These are phyloP conservation scores for Medicago lupulina DNA, from an alignment of 306 rosid species.

Conservation along the genomic window DNA sequence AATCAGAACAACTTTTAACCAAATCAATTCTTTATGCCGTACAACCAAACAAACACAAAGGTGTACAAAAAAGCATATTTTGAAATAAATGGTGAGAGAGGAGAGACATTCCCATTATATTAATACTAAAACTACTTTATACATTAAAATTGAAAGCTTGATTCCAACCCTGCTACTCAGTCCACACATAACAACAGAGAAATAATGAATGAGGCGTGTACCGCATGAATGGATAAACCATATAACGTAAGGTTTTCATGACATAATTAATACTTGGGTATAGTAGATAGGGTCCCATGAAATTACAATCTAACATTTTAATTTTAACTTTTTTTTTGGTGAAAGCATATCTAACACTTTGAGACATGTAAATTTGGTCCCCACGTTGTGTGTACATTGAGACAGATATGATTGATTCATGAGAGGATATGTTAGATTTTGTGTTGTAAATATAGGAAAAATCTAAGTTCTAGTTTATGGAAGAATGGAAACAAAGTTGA, in stretches of 20 bases:
- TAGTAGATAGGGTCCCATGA: constrained; percentile 35
- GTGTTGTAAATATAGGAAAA: neutral
- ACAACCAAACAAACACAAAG: too few species aligned
- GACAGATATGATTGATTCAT: neutral
- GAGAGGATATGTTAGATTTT: neutral
- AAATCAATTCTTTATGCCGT: too few species aligned
- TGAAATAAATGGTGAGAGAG: neutral
- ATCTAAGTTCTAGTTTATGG: neutral
- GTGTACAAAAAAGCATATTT: neutral
- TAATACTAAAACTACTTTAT: neutral
- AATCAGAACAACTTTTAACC: too few species aligned
- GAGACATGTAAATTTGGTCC: neutral
- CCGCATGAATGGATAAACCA: constrained; percentile 31
- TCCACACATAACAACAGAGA: neutral
- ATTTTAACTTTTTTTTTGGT: neutral
- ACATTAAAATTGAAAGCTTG: constrained; percentile 31
- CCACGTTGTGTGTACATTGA: neutral
- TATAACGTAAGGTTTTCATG: constrained; percentile 16
- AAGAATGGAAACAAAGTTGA: neutral
- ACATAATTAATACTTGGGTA: constrained; percentile 37
- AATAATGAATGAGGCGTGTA: constrained; percentile 42
- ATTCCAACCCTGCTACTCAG: neutral
- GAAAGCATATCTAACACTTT: neutral
- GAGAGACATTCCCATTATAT: neutral
- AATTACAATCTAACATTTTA: neutral